Conservation (phyloP, 2,329 filamentous ascomycete species). For the Bimuria novae-zelandiae region DNA sequence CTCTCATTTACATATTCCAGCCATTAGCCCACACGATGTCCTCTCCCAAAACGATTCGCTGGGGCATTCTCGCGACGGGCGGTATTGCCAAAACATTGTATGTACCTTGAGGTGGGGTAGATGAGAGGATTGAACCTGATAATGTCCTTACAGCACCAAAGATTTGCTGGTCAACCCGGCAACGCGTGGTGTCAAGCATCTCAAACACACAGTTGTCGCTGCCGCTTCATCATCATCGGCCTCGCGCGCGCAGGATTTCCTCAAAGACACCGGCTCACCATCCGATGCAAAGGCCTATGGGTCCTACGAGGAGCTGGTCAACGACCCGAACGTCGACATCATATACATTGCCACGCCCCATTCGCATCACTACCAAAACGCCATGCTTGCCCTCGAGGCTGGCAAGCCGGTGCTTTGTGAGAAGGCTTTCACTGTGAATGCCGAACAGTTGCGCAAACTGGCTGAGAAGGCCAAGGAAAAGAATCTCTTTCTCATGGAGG, state of each 20-base stretch:
- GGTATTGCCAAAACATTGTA: conserved; percentile 54
- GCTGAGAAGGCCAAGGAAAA: conserved; percentile 73
- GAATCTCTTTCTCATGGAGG: conserved; percentile 58
- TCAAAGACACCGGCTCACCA: conserved; percentile 72
- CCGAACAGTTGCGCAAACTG: conserved; percentile 73
- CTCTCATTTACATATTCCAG: background rate
- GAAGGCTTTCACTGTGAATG: conserved; percentile 87
- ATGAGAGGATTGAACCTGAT: conserved; percentile 8
- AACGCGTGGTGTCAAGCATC: conserved; percentile 69
- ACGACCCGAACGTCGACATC: conserved; percentile 78
- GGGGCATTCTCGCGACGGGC: conserved; percentile 56
- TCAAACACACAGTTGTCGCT: conserved; percentile 77
- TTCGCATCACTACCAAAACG: conserved; percentile 91
- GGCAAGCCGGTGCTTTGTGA: conserved; percentile 91
- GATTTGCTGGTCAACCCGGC: conserved; percentile 78
- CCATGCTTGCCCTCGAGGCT: conserved; percentile 79
- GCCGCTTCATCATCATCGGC: conserved; percentile 78
- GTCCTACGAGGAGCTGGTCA: conserved; percentile 80
- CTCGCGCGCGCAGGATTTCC: conserved; percentile 71
- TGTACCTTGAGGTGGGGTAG: conserved; percentile 25
- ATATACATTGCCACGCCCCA: conserved; percentile 90
- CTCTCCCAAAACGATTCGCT: conserved; percentile 46
- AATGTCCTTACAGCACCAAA: conserved; percentile 55
- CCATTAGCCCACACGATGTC: conserved; percentile 26
- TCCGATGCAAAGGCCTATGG: conserved; percentile 73